Evolutionary conservation across 2,329 filamentous ascomycete genomes (phyloP).

Genomic region (Xylaria arbuscula): DNA sequence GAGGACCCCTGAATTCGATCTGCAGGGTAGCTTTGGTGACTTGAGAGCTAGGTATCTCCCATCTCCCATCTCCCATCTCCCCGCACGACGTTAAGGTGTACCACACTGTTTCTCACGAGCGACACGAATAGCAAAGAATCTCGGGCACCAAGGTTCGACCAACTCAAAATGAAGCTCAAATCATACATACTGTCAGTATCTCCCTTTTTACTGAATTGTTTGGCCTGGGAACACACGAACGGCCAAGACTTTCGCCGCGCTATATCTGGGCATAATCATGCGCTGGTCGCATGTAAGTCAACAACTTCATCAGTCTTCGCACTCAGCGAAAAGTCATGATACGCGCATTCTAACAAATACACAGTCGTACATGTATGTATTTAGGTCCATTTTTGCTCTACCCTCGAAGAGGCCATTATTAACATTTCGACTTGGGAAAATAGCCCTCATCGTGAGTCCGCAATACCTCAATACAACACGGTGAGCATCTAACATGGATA

Average conservation of each 20-base stretch:
- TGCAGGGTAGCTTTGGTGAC: slow-evolving; percentile 39
- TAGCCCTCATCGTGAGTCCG: slow-evolving; percentile 46
- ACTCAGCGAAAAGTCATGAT: background rate
- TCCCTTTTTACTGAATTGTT: slow-evolving; percentile 26
- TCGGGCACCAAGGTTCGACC: background rate
- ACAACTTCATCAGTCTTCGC: background rate
- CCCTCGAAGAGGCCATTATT: background rate
- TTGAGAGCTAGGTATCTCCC: background rate
- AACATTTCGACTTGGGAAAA: slow-evolving; percentile 20
- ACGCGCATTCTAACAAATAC: slow-evolving; percentile 10
- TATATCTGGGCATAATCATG: slow-evolving; percentile 44
- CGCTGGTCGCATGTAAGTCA: slow-evolving; percentile 49
- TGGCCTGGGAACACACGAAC: slow-evolving; percentile 44
- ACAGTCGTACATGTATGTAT: slow-evolving; percentile 43
- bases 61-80: background rate
- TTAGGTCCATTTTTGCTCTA: background rate
- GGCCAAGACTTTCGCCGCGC: slow-evolving; percentile 46
- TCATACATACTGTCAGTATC: slow-evolving; percentile 32
- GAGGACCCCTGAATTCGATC: slow-evolving; percentile 42
- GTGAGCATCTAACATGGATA: background rate
- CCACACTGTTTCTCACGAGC: too few relatives aligned
- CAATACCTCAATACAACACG: background rate
- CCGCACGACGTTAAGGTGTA: background rate
- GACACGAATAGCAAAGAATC: background rate
- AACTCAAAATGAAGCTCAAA: slow-evolving; percentile 39